A percentile compares a stretch with the other conserved stretches of the same genome.
Evolutionary conservation across 257 asterid species (phyloP).

Genomic region (Primulina huaijiensis): DNA sequence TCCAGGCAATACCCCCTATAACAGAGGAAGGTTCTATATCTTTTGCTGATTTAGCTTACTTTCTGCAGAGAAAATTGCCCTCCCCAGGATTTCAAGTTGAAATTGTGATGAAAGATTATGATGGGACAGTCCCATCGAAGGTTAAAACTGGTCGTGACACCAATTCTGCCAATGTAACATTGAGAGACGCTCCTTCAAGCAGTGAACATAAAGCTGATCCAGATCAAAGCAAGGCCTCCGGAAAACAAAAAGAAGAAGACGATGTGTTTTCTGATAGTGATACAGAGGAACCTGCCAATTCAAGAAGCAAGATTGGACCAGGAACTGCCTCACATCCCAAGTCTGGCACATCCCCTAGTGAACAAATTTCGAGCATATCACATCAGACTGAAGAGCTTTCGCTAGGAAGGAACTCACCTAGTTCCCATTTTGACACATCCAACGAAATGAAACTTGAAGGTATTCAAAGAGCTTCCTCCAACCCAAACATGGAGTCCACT

Average conservation of each 20-base stretch:
- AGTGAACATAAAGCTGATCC: constrained; percentile 37
- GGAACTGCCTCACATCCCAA: constrained; percentile 37
- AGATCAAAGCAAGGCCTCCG: constrained; percentile 35
- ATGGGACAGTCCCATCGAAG: constrained; percentile 54
- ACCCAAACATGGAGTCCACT: constrained; percentile 58
- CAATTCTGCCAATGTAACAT: constrained; percentile 38
- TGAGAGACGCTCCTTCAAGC: constrained; percentile 38
- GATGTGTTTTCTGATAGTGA: constrained; percentile 92
- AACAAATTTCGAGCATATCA: constrained; percentile 37
- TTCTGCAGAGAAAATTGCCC: constrained; percentile 85
- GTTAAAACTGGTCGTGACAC: constrained; percentile 28
- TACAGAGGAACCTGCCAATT: constrained; percentile 58
- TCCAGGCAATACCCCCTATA: not conserved
- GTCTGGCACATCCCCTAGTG: constrained; percentile 29
- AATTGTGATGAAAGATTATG: constrained; percentile 82
- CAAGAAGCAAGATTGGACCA: constrained; percentile 33
- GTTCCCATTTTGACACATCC: constrained; percentile 30
- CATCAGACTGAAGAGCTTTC: constrained; percentile 55
- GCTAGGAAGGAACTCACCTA: constrained; percentile 32
- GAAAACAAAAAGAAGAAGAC: constrained; percentile 51
- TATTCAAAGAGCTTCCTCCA: constrained; percentile 33
- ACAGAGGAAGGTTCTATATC: not conserved
- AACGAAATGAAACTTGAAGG: constrained; percentile 41
- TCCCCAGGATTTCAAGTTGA: constrained; percentile 93
- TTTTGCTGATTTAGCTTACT: not conserved